Base-by-base conservation (phyloP, 2,329 filamentous ascomycete genomes). In the Teratosphaeria epicoccoides region DNA sequence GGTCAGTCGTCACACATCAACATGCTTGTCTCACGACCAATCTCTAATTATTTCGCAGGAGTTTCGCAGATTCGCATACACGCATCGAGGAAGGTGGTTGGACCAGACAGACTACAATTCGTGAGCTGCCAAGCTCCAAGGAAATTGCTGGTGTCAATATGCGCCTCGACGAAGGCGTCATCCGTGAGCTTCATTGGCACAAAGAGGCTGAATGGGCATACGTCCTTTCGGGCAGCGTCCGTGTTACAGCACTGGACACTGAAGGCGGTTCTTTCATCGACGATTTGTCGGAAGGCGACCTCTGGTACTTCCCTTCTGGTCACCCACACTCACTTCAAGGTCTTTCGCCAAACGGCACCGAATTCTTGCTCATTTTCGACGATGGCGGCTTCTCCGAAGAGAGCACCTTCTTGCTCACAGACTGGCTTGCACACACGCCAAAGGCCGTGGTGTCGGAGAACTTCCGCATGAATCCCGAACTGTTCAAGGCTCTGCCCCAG, bases 291-390 rank as follows among this genome's bases (percentile, higher is more conserved):
- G 83, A 85, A 62, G 87, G 87, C 4, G 87, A 90, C 61, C 68
- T 90, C 6, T 90, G 85, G 85, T 90, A 87, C 62, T 90, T 90
- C 70, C 86, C 86, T 22, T 81, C 82, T 10, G 86, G 86, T 6
- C 78, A 88, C 28, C 86, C 86, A 10, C 86, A 90, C 66, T 87
- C 84, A 0, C 77, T 90, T 1, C 86, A 89, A 67, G 86, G 84
- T 0, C 71, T 89, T 1, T 76, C 79, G 43, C 72, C 77, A 24
- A 83, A 85, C 45, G 85, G 81, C 24, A 80, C 77, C 1, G 80
- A 83, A 54, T 84, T 84, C 60, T 70, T 85, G 1, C 71, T 84
- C 37, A 73, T 84, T 45, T 83, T 82, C 55, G 79, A 83, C 53
- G 73, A 79, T 50, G 79, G 79, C 9, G 70, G 68, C 52, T 82